These are phyloP conservation scores for Saccharomyces pastorianus DNA, from an alignment of 1,139 yeast species.

Conservation along the genomic window DNA sequence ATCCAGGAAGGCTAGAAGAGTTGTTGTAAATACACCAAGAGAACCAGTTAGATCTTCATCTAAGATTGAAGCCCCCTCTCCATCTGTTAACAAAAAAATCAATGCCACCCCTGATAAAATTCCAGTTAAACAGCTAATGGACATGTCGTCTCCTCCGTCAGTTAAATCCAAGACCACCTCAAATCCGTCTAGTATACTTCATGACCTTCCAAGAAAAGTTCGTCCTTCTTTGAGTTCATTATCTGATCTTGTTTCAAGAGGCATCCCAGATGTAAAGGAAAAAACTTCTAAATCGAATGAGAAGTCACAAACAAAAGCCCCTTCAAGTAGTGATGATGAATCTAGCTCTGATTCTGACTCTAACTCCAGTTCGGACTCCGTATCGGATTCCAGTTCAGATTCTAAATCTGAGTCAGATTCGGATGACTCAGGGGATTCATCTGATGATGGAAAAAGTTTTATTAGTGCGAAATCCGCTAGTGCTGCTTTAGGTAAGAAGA, in stretches of 20 bases:
- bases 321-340: conserved; percentile 23
- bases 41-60: conserved; percentile 3
- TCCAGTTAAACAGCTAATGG: conserved; percentile 17
- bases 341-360: conserved; percentile 23
- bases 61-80: neutral
- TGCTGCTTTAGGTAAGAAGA: conserved; percentile 33
- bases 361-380: conserved; percentile 17
- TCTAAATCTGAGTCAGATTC: conserved; percentile 12
- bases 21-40: conserved; percentile 31
- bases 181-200: conserved; percentile 12
- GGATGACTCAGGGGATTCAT: conserved; percentile 17
- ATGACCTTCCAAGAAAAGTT: conserved; percentile 20
- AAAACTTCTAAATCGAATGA: conserved; percentile 30
- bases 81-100: neutral
- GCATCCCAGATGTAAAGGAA: conserved; percentile 58
- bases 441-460: conserved; percentile 28
- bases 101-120: conserved; percentile 13
- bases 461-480: conserved; percentile 38
- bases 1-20: conserved; percentile 29
- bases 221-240: conserved; percentile 43
- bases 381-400: conserved; percentile 25
- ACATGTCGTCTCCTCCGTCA: conserved; percentile 11
- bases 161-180: conserved; percentile 8
- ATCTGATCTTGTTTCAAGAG: conserved; percentile 49
- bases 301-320: conserved; percentile 27